Base-by-base conservation (phyloP, 805 yeast species). In the Candida manassasensis region DNA sequence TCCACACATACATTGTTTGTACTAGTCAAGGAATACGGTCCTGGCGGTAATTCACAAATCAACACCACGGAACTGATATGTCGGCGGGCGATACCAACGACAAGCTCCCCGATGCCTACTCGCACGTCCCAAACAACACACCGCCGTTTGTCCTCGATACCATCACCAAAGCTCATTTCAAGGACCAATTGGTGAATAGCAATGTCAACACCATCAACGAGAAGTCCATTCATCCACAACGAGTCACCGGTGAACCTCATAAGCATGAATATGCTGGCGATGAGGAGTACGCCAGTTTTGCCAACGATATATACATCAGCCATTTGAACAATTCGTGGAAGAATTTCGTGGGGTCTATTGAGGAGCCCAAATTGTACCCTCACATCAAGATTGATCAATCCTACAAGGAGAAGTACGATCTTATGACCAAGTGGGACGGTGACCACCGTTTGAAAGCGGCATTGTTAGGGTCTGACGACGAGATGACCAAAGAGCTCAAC, bases 121-220 rank as follows among this genome's bases (percentile, higher is more conserved):
- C 53, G 33, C 65, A 61, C 35, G 48, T 45, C 29, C 57, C 71
- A 11, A 60, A 59, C 27, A 56, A 59, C 19, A 59, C 67, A 15
- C 90, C 90, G 1, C 80, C 83, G 1, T 83, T 76, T 57, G 87
- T 77, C 1, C 53, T 82, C 29, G 83, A 79, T 39, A 69, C 70
- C 19, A 50, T 77, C n/a, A 56, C 70, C 3, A 60, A 58, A 47
- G 66, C 57, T 3, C 67, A 68, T 47, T 59, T 59, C 44, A 59
- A 55, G 37, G 69, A 66, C 15, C 67, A 61, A 45, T 43, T 55
- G 24, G 46, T 45, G 34, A 59, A 60, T 45, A 44, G 45, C 28
- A 63, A 62, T 42, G 55, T 47, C 32, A 59, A 61, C 40, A 43
- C 29, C 10, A 18, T 15, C 7, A 32, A 42, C 10, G 39, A 43